A percentile compares a stretch with the other conserved stretches of the same genome.
These are phyloP conservation scores for Scheffersomyces lignicola DNA, from an alignment of 1,139 yeast species.

Conservation along the genomic window DNA sequence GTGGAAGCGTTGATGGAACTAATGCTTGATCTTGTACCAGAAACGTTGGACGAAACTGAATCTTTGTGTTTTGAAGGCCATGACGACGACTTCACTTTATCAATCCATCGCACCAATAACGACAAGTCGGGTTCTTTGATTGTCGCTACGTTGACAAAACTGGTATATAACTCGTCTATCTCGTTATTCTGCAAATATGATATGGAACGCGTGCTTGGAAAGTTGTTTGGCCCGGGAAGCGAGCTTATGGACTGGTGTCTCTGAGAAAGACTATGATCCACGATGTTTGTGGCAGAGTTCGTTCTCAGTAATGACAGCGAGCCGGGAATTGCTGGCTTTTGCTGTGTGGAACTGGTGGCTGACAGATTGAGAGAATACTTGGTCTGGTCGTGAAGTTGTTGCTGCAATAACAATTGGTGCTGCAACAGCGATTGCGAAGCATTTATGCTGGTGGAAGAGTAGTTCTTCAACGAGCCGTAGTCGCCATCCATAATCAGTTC, in stretches of 20 bases:
- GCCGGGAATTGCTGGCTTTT: slow-evolving; percentile 5
- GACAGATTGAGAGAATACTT: neutral
- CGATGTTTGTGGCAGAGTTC: neutral
- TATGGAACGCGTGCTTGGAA: neutral
- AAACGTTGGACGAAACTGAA: slow-evolving; percentile 29
- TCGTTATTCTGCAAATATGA: slow-evolving; percentile 29
- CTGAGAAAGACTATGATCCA: neutral
- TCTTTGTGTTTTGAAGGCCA: slow-evolving; percentile 32
- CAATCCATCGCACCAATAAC: slow-evolving; percentile 49
- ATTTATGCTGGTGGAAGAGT: slow-evolving; percentile 2
- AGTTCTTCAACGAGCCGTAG: slow-evolving; percentile 17
- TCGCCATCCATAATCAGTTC: slow-evolving; percentile 89
- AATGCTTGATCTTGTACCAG: neutral
- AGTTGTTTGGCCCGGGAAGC: slow-evolving; percentile 2
- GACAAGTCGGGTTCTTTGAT: slow-evolving; percentile 46
- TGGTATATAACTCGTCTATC: slow-evolving; percentile 65
- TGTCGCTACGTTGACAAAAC: slow-evolving; percentile 62
- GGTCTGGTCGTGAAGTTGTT: slow-evolving; percentile 1
- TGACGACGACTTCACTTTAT: slow-evolving; percentile 35
- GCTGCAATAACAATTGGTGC: slow-evolving; percentile 2
- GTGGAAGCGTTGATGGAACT: neutral
- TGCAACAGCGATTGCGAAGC: slow-evolving; percentile 3
- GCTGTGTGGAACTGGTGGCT: slow-evolving; percentile 9
- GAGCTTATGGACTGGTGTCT: slow-evolving; percentile 2
- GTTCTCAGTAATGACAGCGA: slow-evolving; percentile 2